Base-by-base conservation (phyloP, 306 rosid genomes). In the Quercus engelmannii region DNA sequence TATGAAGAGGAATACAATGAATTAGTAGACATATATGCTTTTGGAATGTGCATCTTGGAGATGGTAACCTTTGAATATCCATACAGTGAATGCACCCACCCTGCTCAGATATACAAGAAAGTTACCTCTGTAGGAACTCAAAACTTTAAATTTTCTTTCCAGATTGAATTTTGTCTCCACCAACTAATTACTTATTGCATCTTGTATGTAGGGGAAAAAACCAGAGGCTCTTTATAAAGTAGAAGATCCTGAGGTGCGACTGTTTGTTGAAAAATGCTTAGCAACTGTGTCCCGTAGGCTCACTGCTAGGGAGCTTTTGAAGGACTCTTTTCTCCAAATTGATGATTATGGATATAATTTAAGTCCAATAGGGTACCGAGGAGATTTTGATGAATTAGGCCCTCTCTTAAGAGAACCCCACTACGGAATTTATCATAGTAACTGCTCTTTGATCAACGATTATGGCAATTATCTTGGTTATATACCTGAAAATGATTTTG, bases 11-110 rank as follows among this genome's bases (percentile, higher is more conserved):
- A 96, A 81, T 96, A 96, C 79, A 91, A 96, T 77, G 97, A 96
- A 76, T 88, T 96, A 51, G 94, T 96, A n/a, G 99, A 96, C 77
- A 93, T 93, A 55, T 96, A 96, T 84, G 83, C 99, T 58, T 93
- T 96, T 83, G 99, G 99, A 74, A 96, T 96, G 99, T 93, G 99
- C 80, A 86, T 96, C 56, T 85, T 96, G 84, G 99, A 96, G 90
- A 96, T 96, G 98, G 97, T 96, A 58, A 93, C 99, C 75, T 89
- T 85, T 78, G 97, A 96, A 77, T 96, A 96, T 86, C 99, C 98
- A 59, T 96, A 93, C 55, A 93, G 97, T 71, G 99, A 93, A 92
- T 96, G 99, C 88, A 85, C 68, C 58, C 94, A 93, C 83, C 93
- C 98, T 57, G 99, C 96, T 79, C 94, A 96, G 82, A 96, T 96